Conservation (phyloP, 139 green algal genomes). For the Auxenochlorella pyrenoidosa region DNA sequence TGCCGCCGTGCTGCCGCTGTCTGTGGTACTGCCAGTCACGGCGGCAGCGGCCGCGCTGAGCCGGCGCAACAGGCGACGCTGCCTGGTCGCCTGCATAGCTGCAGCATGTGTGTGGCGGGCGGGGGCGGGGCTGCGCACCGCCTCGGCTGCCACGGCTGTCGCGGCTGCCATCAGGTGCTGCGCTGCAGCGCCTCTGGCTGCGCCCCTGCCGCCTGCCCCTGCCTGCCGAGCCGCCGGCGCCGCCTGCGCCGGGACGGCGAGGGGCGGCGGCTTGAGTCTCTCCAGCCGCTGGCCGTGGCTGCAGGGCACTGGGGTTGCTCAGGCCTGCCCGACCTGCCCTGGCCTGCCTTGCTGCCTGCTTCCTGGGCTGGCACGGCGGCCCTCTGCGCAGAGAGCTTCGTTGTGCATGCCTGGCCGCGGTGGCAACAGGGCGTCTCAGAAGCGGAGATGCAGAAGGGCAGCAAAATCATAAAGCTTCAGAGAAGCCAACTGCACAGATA, state of each 20-base stretch:
- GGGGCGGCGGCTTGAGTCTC: background rate
- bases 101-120: background rate
- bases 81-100: background rate
- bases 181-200: background rate
- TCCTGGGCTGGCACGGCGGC: no score
- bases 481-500: no score
- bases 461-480: no score
- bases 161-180: background rate
- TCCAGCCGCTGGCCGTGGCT: background rate
- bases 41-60: background rate
- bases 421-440: no score
- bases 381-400: no score
- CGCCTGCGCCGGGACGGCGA: background rate
- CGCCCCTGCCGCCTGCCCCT: background rate
- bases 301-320: no score
- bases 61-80: slow-evolving; percentile 9
- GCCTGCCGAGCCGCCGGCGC: background rate
- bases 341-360: no score
- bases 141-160: slow-evolving; percentile 5
- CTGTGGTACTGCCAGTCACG: background rate
- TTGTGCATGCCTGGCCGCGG: no score
- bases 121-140: background rate
- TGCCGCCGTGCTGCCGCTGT: background rate
- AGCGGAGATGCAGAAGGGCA: no score
- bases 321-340: no score